phyloP scores from a whole-genome alignment of 331 rosid species.

The Malus hybrid region DNA sequence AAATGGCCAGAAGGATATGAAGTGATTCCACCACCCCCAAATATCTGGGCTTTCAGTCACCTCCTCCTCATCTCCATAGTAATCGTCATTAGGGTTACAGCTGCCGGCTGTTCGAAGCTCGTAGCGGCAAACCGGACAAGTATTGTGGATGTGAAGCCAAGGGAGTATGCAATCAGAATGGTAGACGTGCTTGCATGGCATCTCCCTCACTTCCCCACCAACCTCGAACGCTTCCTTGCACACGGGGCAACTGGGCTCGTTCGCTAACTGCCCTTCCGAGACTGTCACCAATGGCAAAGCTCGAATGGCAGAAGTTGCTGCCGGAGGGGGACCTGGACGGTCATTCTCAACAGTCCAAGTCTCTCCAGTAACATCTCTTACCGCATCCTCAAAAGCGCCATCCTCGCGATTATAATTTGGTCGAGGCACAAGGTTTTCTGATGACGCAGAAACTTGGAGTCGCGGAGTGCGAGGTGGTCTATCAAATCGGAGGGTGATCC shows the following conservation, averaged over 20 bases:
- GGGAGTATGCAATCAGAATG: conserved; percentile 64
- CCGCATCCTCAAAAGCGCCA: not conserved
- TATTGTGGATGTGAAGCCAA: conserved; percentile 59
- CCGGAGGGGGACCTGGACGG: conserved; percentile 26
- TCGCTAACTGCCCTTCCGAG: conserved; percentile 17
- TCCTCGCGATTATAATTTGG: not conserved
- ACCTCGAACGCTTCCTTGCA: conserved; percentile 65
- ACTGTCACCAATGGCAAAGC: conserved; percentile 33
- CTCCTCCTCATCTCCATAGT: conserved; percentile 5
- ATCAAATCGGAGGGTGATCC: conserved; percentile 46
- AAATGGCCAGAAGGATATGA: conserved; percentile 33
- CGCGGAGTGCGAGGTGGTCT: conserved; percentile 10
- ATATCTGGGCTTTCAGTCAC: conserved; percentile 1
- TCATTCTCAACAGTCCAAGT: not conserved
- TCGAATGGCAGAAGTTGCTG: conserved; percentile 18
- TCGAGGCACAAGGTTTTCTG: not conserved
- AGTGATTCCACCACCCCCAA: conserved; percentile 40
- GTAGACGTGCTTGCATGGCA: conserved; percentile 78
- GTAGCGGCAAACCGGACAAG: conserved; percentile 81
- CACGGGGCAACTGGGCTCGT: conserved; percentile 53
- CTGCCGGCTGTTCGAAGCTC: conserved; percentile 16
- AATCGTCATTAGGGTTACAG: not conserved
- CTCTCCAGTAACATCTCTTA: conserved; percentile 12
- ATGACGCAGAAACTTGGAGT: not conserved
- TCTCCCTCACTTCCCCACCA: conserved; percentile 45